phyloP scores from a whole-genome alignment of 2,329 filamentous ascomycete species.

The Hortaea werneckii region DNA sequence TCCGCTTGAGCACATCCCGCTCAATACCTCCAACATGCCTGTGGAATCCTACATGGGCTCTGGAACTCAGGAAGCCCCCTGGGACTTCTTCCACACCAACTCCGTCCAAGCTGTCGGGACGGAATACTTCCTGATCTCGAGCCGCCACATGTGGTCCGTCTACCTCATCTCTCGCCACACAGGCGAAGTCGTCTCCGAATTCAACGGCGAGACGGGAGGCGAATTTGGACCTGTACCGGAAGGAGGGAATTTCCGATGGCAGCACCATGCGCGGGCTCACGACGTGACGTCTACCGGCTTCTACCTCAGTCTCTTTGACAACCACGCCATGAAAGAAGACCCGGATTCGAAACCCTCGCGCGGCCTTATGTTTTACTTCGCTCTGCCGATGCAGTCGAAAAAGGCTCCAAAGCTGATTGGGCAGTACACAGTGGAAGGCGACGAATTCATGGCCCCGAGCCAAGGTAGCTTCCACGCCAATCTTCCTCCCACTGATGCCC shows the following conservation, averaged over 20 bases:
- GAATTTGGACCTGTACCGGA: slow-evolving; percentile 12
- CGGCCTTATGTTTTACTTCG: neutral
- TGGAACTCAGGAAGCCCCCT: slow-evolving; percentile 5
- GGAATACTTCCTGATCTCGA: slow-evolving; percentile 14
- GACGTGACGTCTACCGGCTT: slow-evolving; percentile 9
- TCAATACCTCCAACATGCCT: slow-evolving; percentile 8
- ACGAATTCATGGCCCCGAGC: neutral
- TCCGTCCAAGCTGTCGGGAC: slow-evolving; percentile 12
- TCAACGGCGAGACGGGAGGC: slow-evolving; percentile 14
- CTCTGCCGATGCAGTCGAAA: neutral
- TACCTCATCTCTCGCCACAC: slow-evolving; percentile 10
- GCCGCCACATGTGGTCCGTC: slow-evolving; percentile 15
- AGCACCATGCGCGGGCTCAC: slow-evolving; percentile 15
- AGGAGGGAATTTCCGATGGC: slow-evolving; percentile 14
- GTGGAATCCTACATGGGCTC: neutral
- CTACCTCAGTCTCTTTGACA: slow-evolving; percentile 14
- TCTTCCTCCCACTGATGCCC: slow-evolving; percentile 10
- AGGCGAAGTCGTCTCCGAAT: slow-evolving; percentile 15
- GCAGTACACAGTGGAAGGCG: slow-evolving; percentile 6
- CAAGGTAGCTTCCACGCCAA: slow-evolving; percentile 13
- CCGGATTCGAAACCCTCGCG: neutral
- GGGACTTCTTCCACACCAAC: slow-evolving; percentile 19
- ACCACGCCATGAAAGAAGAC: slow-evolving; percentile 9
- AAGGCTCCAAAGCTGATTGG: slow-evolving; percentile 10
- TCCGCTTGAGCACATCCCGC: slow-evolving; percentile 24